Base-by-base conservation (phyloP, 2,329 filamentous ascomycete genomes). In the Xylariaceae sp. region DNA sequence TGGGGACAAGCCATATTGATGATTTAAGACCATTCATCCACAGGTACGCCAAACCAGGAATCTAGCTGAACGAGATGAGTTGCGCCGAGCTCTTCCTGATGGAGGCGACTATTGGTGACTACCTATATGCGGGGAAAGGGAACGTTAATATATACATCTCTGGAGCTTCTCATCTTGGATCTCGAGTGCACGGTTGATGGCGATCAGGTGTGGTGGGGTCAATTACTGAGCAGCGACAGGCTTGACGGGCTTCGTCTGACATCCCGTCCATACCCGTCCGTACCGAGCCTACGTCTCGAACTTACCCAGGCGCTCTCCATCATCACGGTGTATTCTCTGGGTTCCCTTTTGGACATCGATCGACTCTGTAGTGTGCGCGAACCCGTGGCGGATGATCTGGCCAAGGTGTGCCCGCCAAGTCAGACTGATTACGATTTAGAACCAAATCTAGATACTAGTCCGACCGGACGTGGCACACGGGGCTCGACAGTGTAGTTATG, bases 261-360 rank as follows among this genome's bases (percentile, higher is more conserved):
- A 47, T 55, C 53, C 53, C 53, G 53, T 50, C 50, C 53, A 44
- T 55, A 49, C 44, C 53, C 52, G 49, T 32, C 42, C 22, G n/a
- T n/a, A n/a, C 39, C 22, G 4, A 27, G n/a, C n/a, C 22, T 5
- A 27, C 22, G 22, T 5, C 22, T 27, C 7, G 22, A 27, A 27
- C 22, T 27, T 27, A 27, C 22, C n/a, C 22, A 27, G 7, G 22
- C 22, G 22, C 22, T 27, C 22, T 27, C 22, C 22, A 48, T n/a
- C n/a, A 46, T 42, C 38, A 35, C 39, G 15, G 18, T 45, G 39
- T 17, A 31, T 14, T 43, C n/a, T 11, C 33, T 43, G 27, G 27
- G 31, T 43, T 33, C 19, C 39, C n/a, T 12, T 30, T 42, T 14
- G 19, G 39, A 12, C 11, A 22, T 39, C 38, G 38, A n/a, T 39